Percentiles rank a stretch among this genome's conserved stretches.
These are phyloP conservation scores for Candolleomyces aberdarensis DNA, from an alignment of 768 basidiomycete genomes.

Conservation along the genomic window DNA sequence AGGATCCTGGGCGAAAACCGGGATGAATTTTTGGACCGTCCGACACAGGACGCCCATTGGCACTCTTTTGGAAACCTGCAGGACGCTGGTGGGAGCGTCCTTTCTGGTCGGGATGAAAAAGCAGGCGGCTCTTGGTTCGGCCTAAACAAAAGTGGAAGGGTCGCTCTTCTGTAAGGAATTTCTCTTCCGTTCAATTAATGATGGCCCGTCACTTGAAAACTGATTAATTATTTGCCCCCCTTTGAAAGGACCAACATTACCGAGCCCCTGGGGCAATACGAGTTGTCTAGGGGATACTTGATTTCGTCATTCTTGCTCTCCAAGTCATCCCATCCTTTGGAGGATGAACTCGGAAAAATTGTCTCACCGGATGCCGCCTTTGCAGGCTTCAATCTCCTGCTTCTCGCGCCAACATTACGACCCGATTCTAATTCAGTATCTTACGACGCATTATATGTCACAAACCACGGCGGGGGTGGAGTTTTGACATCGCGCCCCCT, in stretches of 20 bases:
- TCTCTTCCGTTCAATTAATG: slow-evolving; percentile 2
- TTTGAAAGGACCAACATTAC: slow-evolving; percentile 78
- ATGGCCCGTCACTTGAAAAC: not conserved
- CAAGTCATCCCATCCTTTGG: slow-evolving; percentile 41
- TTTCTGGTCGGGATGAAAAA: slow-evolving; percentile 71
- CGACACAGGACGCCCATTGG: slow-evolving; percentile 62
- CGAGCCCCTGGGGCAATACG: slow-evolving; percentile 48
- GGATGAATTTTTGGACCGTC: slow-evolving; percentile 69
- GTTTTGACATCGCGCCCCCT: slow-evolving; percentile 51
- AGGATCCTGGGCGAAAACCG: slow-evolving; percentile 77
- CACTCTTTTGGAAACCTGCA: slow-evolving; percentile 53
- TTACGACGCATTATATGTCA: slow-evolving; percentile 57
- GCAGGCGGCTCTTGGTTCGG: slow-evolving; percentile 88
- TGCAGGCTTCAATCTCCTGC: slow-evolving; percentile 80
- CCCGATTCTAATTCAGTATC: slow-evolving; percentile 26
- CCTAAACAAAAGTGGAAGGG: slow-evolving; percentile 56
- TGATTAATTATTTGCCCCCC: slow-evolving; percentile 10
- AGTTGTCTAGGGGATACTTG: slow-evolving; percentile 66
- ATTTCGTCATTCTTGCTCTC: slow-evolving; percentile 65
- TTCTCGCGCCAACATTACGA: slow-evolving; percentile 46
- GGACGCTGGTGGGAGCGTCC: slow-evolving; percentile 33
- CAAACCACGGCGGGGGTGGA: slow-evolving; percentile 72
- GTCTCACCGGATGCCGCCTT: slow-evolving; percentile 49
- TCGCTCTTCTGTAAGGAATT: slow-evolving; percentile 66
- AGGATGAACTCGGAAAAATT: slow-evolving; percentile 46